phyloP scores from a whole-genome alignment of 192 early-diverging fungal species.

The Backusella morwellensis region DNA sequence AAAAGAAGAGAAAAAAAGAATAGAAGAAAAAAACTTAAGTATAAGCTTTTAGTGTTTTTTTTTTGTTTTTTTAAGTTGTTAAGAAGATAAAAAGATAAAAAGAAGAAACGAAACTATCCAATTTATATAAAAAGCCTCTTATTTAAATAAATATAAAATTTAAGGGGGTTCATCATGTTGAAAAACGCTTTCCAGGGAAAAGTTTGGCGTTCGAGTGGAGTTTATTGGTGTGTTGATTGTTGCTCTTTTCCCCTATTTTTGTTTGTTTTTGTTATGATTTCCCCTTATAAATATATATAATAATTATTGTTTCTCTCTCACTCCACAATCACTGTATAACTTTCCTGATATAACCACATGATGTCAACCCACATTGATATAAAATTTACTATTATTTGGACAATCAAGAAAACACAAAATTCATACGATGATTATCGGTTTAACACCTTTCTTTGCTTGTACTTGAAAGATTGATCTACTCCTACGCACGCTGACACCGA shows the following conservation, averaged over 20 bases:
- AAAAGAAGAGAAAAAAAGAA: neutral
- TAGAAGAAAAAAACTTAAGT: neutral
- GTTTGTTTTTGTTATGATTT: neutral
- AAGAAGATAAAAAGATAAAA: neutral
- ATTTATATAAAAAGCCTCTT: neutral
- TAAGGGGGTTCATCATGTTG: neutral
- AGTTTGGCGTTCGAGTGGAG: neutral
- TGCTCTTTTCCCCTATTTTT: neutral
- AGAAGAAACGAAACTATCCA: neutral
- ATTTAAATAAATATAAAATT: neutral
- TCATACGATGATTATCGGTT: neutral
- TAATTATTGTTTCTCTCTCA: neutral
- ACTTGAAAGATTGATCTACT: neutral
- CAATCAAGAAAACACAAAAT: neutral
- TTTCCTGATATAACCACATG: neutral
- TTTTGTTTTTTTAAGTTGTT: neutral
- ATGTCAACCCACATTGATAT: neutral
- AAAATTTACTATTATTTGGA: neutral
- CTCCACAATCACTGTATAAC: neutral
- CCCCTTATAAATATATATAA: neutral
- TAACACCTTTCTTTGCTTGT: neutral
- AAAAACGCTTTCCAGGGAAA: neutral
- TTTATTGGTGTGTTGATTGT: neutral
- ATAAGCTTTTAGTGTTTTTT: neutral
- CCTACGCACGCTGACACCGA: neutral